Evolutionary conservation across 148 eudicot genomes (phyloP), one percentile per base, ranked within the genome.

Genomic region (Diospyros lotus): DNA sequence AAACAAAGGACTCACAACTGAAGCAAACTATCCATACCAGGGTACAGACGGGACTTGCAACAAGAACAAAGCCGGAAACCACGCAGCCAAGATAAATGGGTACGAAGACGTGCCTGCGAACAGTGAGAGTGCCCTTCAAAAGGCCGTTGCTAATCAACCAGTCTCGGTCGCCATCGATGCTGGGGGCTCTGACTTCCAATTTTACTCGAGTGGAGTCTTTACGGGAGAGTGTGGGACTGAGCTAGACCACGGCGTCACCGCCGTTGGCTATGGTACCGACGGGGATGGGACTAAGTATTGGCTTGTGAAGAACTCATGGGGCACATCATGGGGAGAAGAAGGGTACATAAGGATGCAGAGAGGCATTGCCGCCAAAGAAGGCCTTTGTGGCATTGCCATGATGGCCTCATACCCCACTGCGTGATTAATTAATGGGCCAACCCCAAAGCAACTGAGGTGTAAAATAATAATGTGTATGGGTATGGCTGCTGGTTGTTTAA

Each of bases 301-400:
- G 69, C 42, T 74, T 45, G 60, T 74, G 2, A 74, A 74, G 45
- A 74, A 63, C 58, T 74, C 77, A 45, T 73, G 76, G 76, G 76
- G 76, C 28, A 46, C 66, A 1, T 5, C 3, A 12, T 73, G 76
- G 76, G 76, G 76, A 13, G 76, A 73, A 51, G 68, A 61, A 42
- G 76, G 70, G 4, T 64, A 74, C 50, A 74, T 74, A 9, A 74
- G 45, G 67, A 46, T 64, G 69, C 59, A 74, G 8, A 74, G 48
- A 66, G 77, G 39, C 42, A 14, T 74, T n/a, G 39, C 2, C 5
- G 69, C 69, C 9, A 15, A 28, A 59, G 58, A 74, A 60, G 76
- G 76, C 58, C 42, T 68, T 2, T 68, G 72, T 68, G 72, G 72
- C 72, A 68, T 68, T 48, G 72, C 72, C 17, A 68, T 68, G 66